Evolutionary conservation across 768 basidiomycete genomes (phyloP).

Genomic region (Tylopilus rubrobrunneus): DNA sequence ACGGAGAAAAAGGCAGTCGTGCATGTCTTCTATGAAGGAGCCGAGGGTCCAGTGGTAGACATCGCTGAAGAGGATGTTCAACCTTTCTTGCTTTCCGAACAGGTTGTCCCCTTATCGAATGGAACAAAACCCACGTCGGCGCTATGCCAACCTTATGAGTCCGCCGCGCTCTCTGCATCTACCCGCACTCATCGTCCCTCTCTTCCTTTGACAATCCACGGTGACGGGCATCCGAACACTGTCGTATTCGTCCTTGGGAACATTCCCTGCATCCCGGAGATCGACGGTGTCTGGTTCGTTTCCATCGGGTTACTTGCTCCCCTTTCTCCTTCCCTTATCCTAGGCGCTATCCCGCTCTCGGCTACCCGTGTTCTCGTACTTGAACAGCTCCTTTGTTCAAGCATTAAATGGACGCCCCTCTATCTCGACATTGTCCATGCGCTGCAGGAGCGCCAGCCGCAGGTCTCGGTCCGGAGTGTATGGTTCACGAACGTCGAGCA

Average conservation of each 20-base stretch:
- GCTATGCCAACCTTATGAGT: conserved; percentile 61
- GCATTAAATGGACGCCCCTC: conserved; percentile 83
- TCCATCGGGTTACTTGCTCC: conserved; percentile 68
- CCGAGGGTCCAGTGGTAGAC: conserved; percentile 41
- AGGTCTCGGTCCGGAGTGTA: conserved; percentile 58
- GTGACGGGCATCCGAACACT: conserved; percentile 56
- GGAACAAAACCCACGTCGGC: conserved; percentile 24
- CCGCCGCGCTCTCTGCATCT: conserved; percentile 62
- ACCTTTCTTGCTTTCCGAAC: conserved; percentile 55
- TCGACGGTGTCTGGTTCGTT: conserved; percentile 62
- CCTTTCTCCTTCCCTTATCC: conserved; percentile 52
- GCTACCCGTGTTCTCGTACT: conserved; percentile 71
- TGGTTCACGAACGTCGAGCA: conserved; percentile 50
- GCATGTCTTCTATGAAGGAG: conserved; percentile 67
- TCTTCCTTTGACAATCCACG: conserved; percentile 49
- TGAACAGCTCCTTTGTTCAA: conserved; percentile 74
- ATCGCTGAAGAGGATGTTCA: conserved; percentile 56
- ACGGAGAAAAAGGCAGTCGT: conserved; percentile 73
- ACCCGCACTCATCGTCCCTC: conserved; percentile 58
- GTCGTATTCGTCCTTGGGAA: conserved; percentile 71
- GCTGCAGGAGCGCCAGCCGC: conserved; percentile 54
- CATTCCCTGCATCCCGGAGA: conserved; percentile 35
- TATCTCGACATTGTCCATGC: conserved; percentile 79
- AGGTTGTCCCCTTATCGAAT: conserved; percentile 24
- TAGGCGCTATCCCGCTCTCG: conserved; percentile 56